Conservation (phyloP, 371 early-diverging fungal genomes). For the Mortierella sp. region DNA sequence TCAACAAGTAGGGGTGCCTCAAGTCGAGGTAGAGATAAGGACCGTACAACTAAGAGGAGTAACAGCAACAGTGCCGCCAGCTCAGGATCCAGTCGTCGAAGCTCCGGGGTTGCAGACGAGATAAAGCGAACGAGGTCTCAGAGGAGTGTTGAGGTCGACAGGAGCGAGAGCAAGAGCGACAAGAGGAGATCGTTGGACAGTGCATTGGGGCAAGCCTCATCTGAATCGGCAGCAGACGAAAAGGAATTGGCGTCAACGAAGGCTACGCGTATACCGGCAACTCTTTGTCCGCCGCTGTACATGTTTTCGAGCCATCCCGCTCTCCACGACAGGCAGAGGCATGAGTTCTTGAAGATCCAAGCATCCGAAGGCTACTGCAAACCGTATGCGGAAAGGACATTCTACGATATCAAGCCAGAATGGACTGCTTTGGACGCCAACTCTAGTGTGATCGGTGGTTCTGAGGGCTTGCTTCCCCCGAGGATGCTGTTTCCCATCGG, state of each 20-base stretch:
- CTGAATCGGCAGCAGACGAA: slow-evolving; percentile 2
- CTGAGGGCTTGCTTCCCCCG: slow-evolving; percentile 55
- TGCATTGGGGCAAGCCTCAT: slow-evolving; percentile 3
- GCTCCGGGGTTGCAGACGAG: slow-evolving; percentile 19
- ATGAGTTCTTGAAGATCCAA: slow-evolving; percentile 37
- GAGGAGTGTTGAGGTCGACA: slow-evolving; percentile 3
- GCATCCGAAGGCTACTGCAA: slow-evolving; percentile 5
- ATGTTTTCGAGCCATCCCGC: slow-evolving; percentile 17
- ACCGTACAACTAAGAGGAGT: slow-evolving; percentile 1
- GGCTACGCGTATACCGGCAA: slow-evolving; percentile 1
- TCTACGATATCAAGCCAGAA: slow-evolving; percentile 25
- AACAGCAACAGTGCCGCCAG: slow-evolving; percentile 12
- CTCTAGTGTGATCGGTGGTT: slow-evolving; percentile 4
- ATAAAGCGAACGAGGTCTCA: not conserved
- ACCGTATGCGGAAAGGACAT: not conserved
- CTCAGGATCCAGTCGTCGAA: slow-evolving; percentile 15
- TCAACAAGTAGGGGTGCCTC: not conserved
- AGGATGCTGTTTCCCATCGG: slow-evolving; percentile 62
- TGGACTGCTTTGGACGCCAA: slow-evolving; percentile 35
- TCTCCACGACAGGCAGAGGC: slow-evolving; percentile 8
- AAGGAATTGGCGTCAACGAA: not conserved
- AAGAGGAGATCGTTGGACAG: slow-evolving; percentile 30
- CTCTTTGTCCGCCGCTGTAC: slow-evolving; percentile 19
- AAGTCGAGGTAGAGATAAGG: not conserved
- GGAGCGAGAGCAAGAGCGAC: slow-evolving; percentile 14